A percentile compares a stretch with the other conserved stretches of the same genome.
Evolutionary conservation across 2,329 filamentous ascomycete species (phyloP).

Genomic region (Ceratocystis albifundus): DNA sequence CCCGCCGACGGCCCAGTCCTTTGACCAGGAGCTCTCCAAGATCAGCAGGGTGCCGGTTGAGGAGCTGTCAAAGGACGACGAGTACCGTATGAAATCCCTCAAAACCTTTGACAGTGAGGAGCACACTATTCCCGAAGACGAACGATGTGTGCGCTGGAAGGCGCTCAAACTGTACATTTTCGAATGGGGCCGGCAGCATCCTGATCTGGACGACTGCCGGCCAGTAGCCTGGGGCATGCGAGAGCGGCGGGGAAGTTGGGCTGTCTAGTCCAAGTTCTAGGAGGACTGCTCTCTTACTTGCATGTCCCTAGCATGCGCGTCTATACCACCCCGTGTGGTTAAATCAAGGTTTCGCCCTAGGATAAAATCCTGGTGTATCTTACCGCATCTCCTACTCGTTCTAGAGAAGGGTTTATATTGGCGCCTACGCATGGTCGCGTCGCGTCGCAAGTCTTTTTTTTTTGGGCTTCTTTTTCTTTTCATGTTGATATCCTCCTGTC

Average conservation of each 20-base stretch:
- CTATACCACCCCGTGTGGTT: too few species aligned
- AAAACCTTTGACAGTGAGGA: constrained; percentile 51
- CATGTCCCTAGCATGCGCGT: neutral
- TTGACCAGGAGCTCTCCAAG: constrained; percentile 73
- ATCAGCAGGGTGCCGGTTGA: constrained; percentile 60
- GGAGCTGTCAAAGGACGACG: constrained; percentile 62
- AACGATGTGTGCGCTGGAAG: constrained; percentile 62
- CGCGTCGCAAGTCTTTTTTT: too few species aligned
- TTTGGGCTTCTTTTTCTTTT: constrained; percentile 8
- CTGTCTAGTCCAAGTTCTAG: constrained; percentile 37
- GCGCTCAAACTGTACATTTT: constrained; percentile 72
- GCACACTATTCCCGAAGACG: constrained; percentile 22
- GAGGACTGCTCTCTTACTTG: neutral
- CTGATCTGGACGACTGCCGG: constrained; percentile 49
- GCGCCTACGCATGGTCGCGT: neutral
- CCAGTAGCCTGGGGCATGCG: constrained; percentile 56
- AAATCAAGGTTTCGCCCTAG: too few species aligned
- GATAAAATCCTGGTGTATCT: too few species aligned
- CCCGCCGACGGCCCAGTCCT: constrained; percentile 69
- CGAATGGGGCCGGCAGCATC: constrained; percentile 85
- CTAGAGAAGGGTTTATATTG: neutral
- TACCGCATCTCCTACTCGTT: too few species aligned
- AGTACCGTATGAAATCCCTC: constrained; percentile 49
- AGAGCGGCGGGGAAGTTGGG: constrained; percentile 61
- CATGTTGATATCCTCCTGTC: constrained; percentile 4